Percentiles rank a stretch among this genome's conserved stretches.
These are phyloP conservation scores for Thalassiosira pacifica DNA, from an alignment of 352 stramenopile species.

Conservation along the genomic window DNA sequence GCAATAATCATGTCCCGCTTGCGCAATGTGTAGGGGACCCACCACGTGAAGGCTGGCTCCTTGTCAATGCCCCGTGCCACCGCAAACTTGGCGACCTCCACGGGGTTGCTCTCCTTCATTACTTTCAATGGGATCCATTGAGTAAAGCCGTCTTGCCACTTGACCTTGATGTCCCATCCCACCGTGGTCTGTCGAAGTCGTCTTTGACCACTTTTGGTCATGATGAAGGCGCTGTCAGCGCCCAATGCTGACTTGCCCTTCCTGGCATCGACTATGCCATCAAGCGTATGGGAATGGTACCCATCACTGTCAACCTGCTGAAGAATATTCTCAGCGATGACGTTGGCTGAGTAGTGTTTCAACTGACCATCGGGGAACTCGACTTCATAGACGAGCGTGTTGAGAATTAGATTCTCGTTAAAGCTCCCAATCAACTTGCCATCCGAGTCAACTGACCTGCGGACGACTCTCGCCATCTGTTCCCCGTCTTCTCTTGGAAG, in stretches of 20 bases:
- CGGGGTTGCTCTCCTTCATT: conserved; percentile 67
- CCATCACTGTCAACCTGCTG: conserved; percentile 6
- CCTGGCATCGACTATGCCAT: conserved; percentile 44
- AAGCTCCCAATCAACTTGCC: conserved; percentile 15
- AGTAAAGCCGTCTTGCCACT: conserved; percentile 62
- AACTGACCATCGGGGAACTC: conserved; percentile 45
- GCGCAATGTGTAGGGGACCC: conserved; percentile 35
- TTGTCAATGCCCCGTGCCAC: conserved; percentile 27
- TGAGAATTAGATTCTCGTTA: conserved; percentile 36
- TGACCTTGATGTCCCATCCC: conserved; percentile 52
- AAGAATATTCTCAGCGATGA: conserved; percentile 59
- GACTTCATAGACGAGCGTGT: conserved; percentile 34
- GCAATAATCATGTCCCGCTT: conserved; percentile 56
- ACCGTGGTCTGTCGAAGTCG: conserved; percentile 32
- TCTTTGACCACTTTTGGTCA: neutral
- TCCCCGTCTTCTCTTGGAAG: conserved; percentile 16
- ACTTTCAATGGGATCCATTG: conserved; percentile 60
- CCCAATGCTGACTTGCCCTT: neutral
- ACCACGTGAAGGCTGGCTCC: conserved; percentile 58
- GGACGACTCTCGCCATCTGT: neutral
- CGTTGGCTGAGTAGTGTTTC: conserved; percentile 44
- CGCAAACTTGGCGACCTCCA: conserved; percentile 56
- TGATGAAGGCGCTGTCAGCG: conserved; percentile 36
- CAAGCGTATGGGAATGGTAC: conserved; percentile 1
- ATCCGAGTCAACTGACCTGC: neutral